phyloP scores from a whole-genome alignment of 345 rosid genomes.

The Populus pruinosa region DNA sequence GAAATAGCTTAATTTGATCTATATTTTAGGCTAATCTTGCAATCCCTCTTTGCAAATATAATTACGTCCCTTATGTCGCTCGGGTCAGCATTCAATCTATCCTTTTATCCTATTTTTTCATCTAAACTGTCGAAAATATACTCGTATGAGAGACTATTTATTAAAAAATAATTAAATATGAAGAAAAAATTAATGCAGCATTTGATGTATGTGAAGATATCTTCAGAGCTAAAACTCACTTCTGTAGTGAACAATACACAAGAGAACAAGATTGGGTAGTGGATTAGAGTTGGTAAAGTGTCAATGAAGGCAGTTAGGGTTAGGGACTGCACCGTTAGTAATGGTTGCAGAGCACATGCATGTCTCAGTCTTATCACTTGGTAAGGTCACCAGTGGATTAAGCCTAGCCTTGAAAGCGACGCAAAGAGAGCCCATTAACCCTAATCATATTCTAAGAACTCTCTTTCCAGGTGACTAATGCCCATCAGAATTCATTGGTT shows the following conservation, averaged over 20 bases:
- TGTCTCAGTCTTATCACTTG: conserved; percentile 4
- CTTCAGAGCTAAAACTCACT: not conserved
- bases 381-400: not conserved
- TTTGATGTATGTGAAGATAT: not conserved
- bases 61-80: too few species aligned
- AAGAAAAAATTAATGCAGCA: not conserved
- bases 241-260: not conserved
- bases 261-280: conserved; percentile 7
- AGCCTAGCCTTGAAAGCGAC: not conserved
- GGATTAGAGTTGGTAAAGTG: conserved; percentile 17
- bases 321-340: conserved; percentile 1
- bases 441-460: not conserved
- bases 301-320: conserved; percentile 16
- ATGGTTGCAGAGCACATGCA: conserved; percentile 19
- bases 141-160: too few species aligned
- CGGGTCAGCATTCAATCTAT: too few species aligned
- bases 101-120: too few species aligned
- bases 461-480: not conserved
- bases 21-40: too few species aligned
- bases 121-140: too few species aligned
- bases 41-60: too few species aligned
- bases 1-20: too few species aligned
- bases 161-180: too few species aligned
- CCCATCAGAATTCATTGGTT: not conserved
- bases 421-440: conserved; percentile 5